Evolutionary conservation across 1,139 yeast genomes (phyloP).

Genomic region (Arxiozyma heterogenica): DNA sequence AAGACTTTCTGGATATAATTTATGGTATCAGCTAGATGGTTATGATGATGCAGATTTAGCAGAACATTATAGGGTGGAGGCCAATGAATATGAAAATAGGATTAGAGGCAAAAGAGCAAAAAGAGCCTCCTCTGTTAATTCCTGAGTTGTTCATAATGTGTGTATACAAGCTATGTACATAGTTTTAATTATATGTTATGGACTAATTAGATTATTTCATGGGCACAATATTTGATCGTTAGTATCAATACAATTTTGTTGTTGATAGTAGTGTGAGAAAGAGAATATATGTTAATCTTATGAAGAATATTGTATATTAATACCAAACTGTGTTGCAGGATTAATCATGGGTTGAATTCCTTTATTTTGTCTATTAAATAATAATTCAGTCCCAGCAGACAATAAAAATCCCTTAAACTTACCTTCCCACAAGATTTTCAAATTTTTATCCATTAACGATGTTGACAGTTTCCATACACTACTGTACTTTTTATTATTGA

Average conservation of each 20-base stretch:
- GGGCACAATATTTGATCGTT: not conserved
- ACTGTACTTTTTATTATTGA: conserved; percentile 47
- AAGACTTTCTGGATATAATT: conserved; percentile 50
- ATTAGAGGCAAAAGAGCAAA: conserved; percentile 33
- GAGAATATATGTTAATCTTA: not conserved
- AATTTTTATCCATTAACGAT: conserved; percentile 51
- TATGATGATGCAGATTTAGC: conserved; percentile 50
- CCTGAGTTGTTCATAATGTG: not conserved
- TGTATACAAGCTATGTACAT: too few relatives aligned
- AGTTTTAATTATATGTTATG: not conserved
- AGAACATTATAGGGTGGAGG: conserved; percentile 31
- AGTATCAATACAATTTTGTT: not conserved
- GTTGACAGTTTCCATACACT: conserved; percentile 72
- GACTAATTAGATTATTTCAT: not conserved
- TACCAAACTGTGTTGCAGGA: conserved; percentile 20
- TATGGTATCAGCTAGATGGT: conserved; percentile 85
- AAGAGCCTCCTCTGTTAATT: conserved; percentile 7
- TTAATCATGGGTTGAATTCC: not conserved
- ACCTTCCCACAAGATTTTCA: conserved; percentile 82
- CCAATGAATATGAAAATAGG: conserved; percentile 34
- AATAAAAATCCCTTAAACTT: conserved; percentile 69
- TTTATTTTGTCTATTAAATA: not conserved
- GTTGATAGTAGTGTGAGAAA: not conserved
- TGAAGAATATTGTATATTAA: conserved; percentile 24
- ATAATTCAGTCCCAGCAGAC: conserved; percentile 56